phyloP scores from a whole-genome alignment of 345 rosid genomes.

The Dipteronia sinensis region DNA sequence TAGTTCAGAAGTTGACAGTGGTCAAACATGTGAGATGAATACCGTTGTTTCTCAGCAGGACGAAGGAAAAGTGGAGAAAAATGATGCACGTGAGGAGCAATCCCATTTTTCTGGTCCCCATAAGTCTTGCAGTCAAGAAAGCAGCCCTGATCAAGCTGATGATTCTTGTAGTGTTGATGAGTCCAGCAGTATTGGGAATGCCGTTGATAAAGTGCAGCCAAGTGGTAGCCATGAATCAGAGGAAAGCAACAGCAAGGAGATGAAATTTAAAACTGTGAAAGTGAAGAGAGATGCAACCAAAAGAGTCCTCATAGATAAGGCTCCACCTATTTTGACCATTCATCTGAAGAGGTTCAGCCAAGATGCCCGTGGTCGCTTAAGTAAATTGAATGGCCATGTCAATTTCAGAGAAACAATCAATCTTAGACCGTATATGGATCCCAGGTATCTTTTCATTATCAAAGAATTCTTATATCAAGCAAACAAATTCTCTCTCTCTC shows the following conservation, averaged over 20 bases:
- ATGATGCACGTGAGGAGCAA: slow-evolving; percentile 25
- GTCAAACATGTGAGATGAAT: slow-evolving; percentile 23
- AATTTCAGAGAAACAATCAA: slow-evolving; percentile 68
- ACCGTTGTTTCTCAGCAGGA: slow-evolving; percentile 19
- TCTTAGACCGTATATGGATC: slow-evolving; percentile 75
- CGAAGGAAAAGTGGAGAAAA: slow-evolving; percentile 23
- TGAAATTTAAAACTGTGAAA: slow-evolving; percentile 39
- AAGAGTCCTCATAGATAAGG: slow-evolving; percentile 72
- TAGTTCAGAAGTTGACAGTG: slow-evolving; percentile 28
- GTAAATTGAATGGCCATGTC: slow-evolving; percentile 92
- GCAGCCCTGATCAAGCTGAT: slow-evolving; percentile 30
- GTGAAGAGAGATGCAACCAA: slow-evolving; percentile 95
- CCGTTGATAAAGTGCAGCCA: slow-evolving; percentile 28
- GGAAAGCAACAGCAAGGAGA: slow-evolving; percentile 47
- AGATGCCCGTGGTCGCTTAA: slow-evolving; percentile 89
- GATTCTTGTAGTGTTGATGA: slow-evolving; percentile 37
- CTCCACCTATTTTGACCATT: slow-evolving; percentile 79
- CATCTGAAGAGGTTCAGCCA: slow-evolving; percentile 97
- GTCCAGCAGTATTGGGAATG: slow-evolving; percentile 24
- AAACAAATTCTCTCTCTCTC: background rate
- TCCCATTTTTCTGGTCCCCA: slow-evolving; percentile 28
- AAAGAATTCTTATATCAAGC: background rate
- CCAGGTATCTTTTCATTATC: slow-evolving; percentile 53
- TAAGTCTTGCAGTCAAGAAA: slow-evolving; percentile 37
- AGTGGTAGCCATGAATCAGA: slow-evolving; percentile 41